Evolutionary conservation across 1,284 basidiomycete genomes (phyloP), one percentile per base, ranked within the genome.

Genomic region (Microstroma glucosiphilum): DNA sequence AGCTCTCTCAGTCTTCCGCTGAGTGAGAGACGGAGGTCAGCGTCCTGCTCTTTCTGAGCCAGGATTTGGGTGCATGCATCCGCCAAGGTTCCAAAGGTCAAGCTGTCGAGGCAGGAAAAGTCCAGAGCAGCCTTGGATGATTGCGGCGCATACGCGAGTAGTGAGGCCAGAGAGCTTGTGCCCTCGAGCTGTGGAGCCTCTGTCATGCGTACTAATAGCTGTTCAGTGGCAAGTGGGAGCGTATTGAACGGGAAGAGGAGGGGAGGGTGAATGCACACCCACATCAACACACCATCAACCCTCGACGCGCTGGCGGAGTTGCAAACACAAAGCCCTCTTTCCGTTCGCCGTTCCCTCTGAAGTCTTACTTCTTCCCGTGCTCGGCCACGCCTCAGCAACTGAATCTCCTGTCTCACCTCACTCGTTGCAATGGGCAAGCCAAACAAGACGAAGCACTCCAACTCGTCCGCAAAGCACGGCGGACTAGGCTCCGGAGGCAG

Each of bases 371-470:
- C 30, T 37, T 37, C 30, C 30, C 30, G 30, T 37, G 30, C 30
- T 37, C 30, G 30, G 4, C 9, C 30, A 9, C 30, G 30, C 30
- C 30, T 37, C 3, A 37, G 30, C 30, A 37, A 37, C 30, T 37
- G 3, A 4, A 3, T 9, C 30, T 37, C 3, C 30, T 37, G 9
- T 37, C 30, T 37, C 30, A 37, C 30, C 30, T 37, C 30, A 37
- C 43, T 6, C 43, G 43, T 21, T n/a, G 13, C 43, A 12, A 54
- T 54, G 51, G 51, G 51, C 51, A 54, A 54, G 21, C 51, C 51
- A 17, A 48, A 48, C 43, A 54, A 54, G 51, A 23, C 51, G 25
- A 54, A 54, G 51, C 51, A 54, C 13, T 54, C 51, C 51, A 54
- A 54, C 19, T 54, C 51, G 13, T 54, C 51, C 7, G 51, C 51